phyloP scores from a whole-genome alignment of 768 basidiomycete genomes.

The Tricholoma bakamatsutake region DNA sequence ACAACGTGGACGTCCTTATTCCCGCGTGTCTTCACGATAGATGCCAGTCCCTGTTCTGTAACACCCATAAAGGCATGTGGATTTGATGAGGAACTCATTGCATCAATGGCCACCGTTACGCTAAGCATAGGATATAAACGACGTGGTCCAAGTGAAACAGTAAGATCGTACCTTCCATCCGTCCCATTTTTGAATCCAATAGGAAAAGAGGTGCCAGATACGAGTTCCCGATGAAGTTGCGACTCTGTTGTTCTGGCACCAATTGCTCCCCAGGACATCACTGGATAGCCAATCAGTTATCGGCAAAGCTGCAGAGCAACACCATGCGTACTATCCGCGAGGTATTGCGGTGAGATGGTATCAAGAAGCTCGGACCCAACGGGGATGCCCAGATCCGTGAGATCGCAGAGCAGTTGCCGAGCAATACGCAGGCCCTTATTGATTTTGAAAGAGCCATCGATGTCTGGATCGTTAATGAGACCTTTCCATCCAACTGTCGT shows the following conservation, averaged over 20 bases:
- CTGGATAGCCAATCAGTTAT: slow-evolving; percentile 22
- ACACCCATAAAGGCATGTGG: slow-evolving; percentile 97
- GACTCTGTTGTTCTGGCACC: slow-evolving; percentile 97
- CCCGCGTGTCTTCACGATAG: slow-evolving; percentile 89
- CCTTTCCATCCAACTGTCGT: slow-evolving; percentile 99
- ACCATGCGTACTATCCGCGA: slow-evolving; percentile 56
- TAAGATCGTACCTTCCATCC: slow-evolving; percentile 63
- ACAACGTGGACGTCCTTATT: slow-evolving; percentile 92
- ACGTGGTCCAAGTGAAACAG: slow-evolving; percentile 3
- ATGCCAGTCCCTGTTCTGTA: slow-evolving; percentile 82
- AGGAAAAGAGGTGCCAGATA: slow-evolving; percentile 94
- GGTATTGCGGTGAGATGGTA: slow-evolving; percentile 71
- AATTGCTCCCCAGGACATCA: slow-evolving; percentile 92
- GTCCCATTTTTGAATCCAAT: slow-evolving; percentile 99
- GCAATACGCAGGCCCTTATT: slow-evolving; percentile 93
- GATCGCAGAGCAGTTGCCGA: slow-evolving; percentile 84
- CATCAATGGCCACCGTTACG: slow-evolving; percentile 90
- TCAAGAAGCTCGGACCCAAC: slow-evolving; percentile 95
- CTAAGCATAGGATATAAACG: slow-evolving; percentile 25
- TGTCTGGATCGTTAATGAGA: slow-evolving; percentile 89
- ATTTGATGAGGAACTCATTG: slow-evolving; percentile 87
- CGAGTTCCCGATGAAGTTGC: slow-evolving; percentile 94
- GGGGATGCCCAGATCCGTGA: slow-evolving; percentile 85
- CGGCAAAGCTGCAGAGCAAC: neutral
- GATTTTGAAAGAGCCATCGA: slow-evolving; percentile 92